Percentiles rank a stretch among this genome's conserved stretches.
Conservation (phyloP, 768 basidiomycete genomes). For the Fistulinella prunicolor region DNA sequence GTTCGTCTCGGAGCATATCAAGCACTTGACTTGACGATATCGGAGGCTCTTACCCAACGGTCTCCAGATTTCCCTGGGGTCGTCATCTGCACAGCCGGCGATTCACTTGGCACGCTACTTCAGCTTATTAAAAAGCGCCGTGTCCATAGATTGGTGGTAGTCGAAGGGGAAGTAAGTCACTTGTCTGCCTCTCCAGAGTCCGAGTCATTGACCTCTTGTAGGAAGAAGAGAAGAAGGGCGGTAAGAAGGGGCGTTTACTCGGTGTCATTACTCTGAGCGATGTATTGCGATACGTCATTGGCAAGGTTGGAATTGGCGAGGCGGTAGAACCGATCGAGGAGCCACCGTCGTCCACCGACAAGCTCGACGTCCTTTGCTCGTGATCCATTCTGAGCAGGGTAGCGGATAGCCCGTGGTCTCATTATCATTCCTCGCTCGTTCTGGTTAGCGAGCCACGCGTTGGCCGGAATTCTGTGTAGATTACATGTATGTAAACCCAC, state of each 20-base stretch:
- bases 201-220: conserved; percentile 26
- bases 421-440: conserved; percentile 2
- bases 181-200: not conserved
- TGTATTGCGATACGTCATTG: conserved; percentile 80
- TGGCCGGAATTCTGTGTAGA: conserved; percentile 8
- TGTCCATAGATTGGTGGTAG: conserved; percentile 92
- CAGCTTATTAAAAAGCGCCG: conserved; percentile 90
- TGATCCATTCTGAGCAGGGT: conserved; percentile 4
- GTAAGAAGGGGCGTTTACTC: conserved; percentile 77
- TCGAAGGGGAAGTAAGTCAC: conserved; percentile 76
- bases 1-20: conserved; percentile 94
- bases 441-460: not conserved
- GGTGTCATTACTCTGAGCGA: conserved; percentile 90
- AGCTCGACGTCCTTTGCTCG: conserved; percentile 17
- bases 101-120: conserved; percentile 87
- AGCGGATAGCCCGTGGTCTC: too few species aligned
- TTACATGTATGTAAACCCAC: conserved; percentile 12
- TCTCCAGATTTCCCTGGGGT: conserved; percentile 96
- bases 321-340: conserved; percentile 37
- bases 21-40: conserved; percentile 91
- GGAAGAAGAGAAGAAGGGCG: conserved; percentile 80
- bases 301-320: conserved; percentile 54
- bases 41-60: conserved; percentile 87
- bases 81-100: conserved; percentile 89
- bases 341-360: conserved; percentile 9